A percentile compares a stretch with the other conserved stretches of the same genome.
phyloP scores from a whole-genome alignment of 192 early-diverging fungal species.

The Entophlyctis luteolus region DNA sequence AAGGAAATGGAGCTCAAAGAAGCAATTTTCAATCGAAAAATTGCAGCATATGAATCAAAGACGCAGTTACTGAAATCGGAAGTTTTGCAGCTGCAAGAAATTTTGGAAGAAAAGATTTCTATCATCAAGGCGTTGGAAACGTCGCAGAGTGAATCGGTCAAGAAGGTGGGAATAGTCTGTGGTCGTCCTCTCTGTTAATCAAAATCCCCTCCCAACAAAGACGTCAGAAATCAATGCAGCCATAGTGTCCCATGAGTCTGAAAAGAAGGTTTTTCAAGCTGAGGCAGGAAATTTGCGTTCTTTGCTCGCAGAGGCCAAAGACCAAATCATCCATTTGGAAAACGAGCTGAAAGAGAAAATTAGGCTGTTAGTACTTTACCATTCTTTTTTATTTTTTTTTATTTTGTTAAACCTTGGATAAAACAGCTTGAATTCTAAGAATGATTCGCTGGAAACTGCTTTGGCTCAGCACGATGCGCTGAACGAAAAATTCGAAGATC shows the following conservation, averaged over 20 bases:
- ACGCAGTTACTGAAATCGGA: conserved; percentile 11
- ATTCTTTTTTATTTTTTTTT: too few relatives aligned
- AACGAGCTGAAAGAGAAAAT: conserved; percentile 1
- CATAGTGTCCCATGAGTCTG: background rate
- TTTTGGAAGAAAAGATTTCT: conserved; percentile 14
- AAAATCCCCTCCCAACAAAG: background rate
- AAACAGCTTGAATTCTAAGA: background rate
- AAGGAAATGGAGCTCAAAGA: conserved; percentile 30
- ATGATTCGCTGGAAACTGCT: background rate
- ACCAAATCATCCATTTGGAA: background rate
- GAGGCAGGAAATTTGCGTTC: background rate
- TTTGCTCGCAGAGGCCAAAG: background rate
- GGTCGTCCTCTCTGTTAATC: background rate
- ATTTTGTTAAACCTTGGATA: too few relatives aligned
- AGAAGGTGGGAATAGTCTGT: background rate
- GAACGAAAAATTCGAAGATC: conserved; percentile 7
- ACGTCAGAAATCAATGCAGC: conserved; percentile 1
- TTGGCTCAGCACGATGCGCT: background rate
- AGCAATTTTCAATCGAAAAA: conserved; percentile 23
- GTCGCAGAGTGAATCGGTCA: conserved; percentile 3
- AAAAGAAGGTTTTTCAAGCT: background rate
- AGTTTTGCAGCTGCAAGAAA: conserved; percentile 1
- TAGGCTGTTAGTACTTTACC: background rate
- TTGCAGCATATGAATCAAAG: conserved; percentile 23
- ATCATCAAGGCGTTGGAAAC: conserved; percentile 7